Evolutionary conservation across 2,329 filamentous ascomycete species (phyloP), one percentile per base, ranked within the genome.

Genomic region (Colletotrichum sp.): DNA sequence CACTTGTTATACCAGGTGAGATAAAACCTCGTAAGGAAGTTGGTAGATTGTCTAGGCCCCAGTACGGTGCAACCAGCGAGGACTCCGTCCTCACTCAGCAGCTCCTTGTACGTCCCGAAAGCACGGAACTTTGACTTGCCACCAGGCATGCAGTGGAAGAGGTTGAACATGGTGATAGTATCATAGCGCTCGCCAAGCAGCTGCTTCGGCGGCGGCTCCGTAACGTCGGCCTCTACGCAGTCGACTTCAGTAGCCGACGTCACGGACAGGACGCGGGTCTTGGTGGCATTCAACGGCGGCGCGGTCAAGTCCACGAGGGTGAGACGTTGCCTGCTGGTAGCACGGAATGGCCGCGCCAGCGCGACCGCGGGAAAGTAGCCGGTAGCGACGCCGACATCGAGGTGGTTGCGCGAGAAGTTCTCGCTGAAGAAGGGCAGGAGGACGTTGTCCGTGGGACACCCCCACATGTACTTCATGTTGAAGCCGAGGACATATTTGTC

Each of bases 111-210:
- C 7, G 80, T 79, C 8, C 59, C 70, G 24, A 87, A 81, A 3
- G 85, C 80, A 13, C 39, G 62, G 15, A 81, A 71, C 76, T 87
- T 86, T 7, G 75, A 73, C 6, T 72, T 63, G 2, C 81, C 81
- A 0, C 82, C 82, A 0, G 86, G 86, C 12, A 88, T 76, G 78
- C 86, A 88, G 78, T 88, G 86, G 18, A 87, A 80, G 6, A 88
- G 76, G 76, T 86, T 87, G 78, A 86, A 87, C 79, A 87, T 81
- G 16, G 84, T 85, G 67, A 89, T 85, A 1, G 86, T 86, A 77
- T 87, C 84, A 77, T 86, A 89, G 62, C 78, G 79, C 3, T 75
- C 78, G 52, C 78, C 26, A 32, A 76, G 71, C 26, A 84, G 72
- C 6, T 72, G 76, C 28, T 77, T 67, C 1, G 84, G 84, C 4